Percentiles rank a stretch among this genome's conserved stretches.
These are phyloP conservation scores for Kandelia obovata DNA, from an alignment of 345 rosid genomes.

Conservation along the genomic window DNA sequence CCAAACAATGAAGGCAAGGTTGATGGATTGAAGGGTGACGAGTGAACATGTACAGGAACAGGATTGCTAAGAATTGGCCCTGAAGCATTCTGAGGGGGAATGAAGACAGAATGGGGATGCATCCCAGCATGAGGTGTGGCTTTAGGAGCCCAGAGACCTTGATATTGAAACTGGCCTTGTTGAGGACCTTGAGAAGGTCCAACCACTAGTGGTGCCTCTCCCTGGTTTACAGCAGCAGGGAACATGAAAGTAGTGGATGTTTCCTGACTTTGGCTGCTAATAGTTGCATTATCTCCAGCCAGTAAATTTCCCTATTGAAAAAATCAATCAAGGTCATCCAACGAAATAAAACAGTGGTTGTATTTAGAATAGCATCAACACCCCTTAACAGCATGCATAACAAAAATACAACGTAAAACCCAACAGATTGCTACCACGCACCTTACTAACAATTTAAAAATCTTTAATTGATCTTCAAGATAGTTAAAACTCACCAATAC, in stretches of 20 bases:
- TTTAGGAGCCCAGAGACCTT: constrained; percentile 39
- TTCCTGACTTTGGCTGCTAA: constrained; percentile 29
- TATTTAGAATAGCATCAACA: background rate
- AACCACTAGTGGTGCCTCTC: constrained; percentile 26
- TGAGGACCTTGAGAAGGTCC: constrained; percentile 38
- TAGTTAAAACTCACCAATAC: constrained; percentile 61
- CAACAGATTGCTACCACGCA: background rate
- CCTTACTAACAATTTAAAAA: background rate
- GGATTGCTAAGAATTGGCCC: constrained; percentile 36
- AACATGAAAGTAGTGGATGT: constrained; percentile 23
- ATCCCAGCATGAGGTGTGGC: constrained; percentile 34
- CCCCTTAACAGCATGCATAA: background rate
- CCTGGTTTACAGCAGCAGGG: constrained; percentile 26
- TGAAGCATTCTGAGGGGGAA: constrained; percentile 29
- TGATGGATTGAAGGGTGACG: constrained; percentile 32
- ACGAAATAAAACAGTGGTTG: background rate
- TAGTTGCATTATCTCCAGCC: constrained; percentile 37
- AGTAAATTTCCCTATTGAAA: constrained; percentile 55
- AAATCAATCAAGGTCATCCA: constrained; percentile 3
- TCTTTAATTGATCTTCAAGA: constrained; percentile 4
- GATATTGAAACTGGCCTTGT: constrained; percentile 50
- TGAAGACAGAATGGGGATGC: constrained; percentile 16
- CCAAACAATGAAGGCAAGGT: constrained; percentile 41
- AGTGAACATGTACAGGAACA: constrained; percentile 29
- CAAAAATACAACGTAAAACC: background rate